Evolutionary conservation across 2,329 filamentous ascomycete genomes (phyloP), one percentile per base, ranked within the genome.

Genomic region (Beauveria pseudobassiana): DNA sequence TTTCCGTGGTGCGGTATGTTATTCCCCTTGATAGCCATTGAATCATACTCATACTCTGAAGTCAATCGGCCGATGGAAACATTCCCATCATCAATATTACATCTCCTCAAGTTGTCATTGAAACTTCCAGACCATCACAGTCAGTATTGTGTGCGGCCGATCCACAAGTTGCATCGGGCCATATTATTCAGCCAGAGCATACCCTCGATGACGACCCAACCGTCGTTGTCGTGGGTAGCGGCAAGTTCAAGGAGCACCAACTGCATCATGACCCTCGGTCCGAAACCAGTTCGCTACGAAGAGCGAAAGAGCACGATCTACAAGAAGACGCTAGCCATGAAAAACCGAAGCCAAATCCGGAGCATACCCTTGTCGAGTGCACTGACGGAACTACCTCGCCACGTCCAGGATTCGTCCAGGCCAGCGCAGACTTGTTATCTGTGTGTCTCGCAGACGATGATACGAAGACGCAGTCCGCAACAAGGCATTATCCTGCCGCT

Each of bases 121-220:
- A 62, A 14, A 49, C 16, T 1, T 18, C 16, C 1, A 24, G 18
- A 12, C 28, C 30, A 38, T 34, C 40, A 43, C 51, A 45, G 24
- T 45, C 57, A 22, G 22, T 34, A 5, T 16, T 45, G 45, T 56
- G 59, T 34, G 42, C 51, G 9, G 59, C 51, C 3, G 59, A 62
- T 10, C 51, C 43, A 10, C 42, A 49, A 50, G 45, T 56, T 56
- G 59, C 52, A 14, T 56, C 59, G 3, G 59, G 59, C 1, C 30
- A 43, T 24, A 62, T 62, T 6, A 62, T 56, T n/a, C 59, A 62
- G 18, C 59, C 59, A 34, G 59, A 62, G 34, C 52, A 62, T 30
- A 26, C 43, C 8, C 22, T 62, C 18, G 42, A 55, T 5, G 52
- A 62, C 26, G 59, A 56, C 24, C 22, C 20, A 56, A 62, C 52